Percentiles rank a stretch among this genome's conserved stretches.
Conservation (phyloP, 2,329 filamentous ascomycete species). For the Xylariaceae sp. region DNA sequence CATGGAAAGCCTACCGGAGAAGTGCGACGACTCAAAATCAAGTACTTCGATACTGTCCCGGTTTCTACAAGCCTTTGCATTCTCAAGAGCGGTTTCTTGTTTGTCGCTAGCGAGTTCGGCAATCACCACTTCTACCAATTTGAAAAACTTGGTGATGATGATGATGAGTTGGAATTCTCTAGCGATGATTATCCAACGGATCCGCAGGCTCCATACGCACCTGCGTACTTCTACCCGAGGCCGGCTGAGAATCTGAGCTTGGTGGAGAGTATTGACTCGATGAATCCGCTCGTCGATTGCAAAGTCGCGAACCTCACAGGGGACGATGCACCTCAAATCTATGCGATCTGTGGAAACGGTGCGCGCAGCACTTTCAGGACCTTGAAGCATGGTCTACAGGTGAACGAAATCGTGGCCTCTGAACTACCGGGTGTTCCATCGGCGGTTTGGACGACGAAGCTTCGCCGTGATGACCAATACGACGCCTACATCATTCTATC, state of each 20-base stretch:
- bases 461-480: slow-evolving; percentile 73
- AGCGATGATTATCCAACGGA: slow-evolving; percentile 81
- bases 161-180: slow-evolving; percentile 78
- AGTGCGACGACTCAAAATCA: slow-evolving; percentile 80
- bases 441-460: slow-evolving; percentile 91
- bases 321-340: slow-evolving; percentile 95
- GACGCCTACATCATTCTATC: slow-evolving; percentile 96
- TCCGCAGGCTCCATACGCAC: slow-evolving; percentile 63
- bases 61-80: slow-evolving; percentile 84
- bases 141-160: slow-evolving; percentile 92
- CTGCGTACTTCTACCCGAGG: slow-evolving; percentile 80
- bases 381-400: slow-evolving; percentile 86
- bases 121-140: slow-evolving; percentile 97
- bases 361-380: slow-evolving; percentile 86
- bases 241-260: slow-evolving; percentile 75
- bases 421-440: slow-evolving; percentile 83
- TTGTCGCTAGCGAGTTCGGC: slow-evolving; percentile 85
- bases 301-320: slow-evolving; percentile 86
- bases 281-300: slow-evolving; percentile 88
- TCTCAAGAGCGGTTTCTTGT: slow-evolving; percentile 91
- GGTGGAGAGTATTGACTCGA: slow-evolving; percentile 77
- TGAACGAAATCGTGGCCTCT: slow-evolving; percentile 93
- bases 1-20: slow-evolving; percentile 74
- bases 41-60: slow-evolving; percentile 96
- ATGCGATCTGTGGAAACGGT: slow-evolving; percentile 82